Evolutionary conservation across 805 yeast species (phyloP).

Genomic region (Ogataea neopini): DNA sequence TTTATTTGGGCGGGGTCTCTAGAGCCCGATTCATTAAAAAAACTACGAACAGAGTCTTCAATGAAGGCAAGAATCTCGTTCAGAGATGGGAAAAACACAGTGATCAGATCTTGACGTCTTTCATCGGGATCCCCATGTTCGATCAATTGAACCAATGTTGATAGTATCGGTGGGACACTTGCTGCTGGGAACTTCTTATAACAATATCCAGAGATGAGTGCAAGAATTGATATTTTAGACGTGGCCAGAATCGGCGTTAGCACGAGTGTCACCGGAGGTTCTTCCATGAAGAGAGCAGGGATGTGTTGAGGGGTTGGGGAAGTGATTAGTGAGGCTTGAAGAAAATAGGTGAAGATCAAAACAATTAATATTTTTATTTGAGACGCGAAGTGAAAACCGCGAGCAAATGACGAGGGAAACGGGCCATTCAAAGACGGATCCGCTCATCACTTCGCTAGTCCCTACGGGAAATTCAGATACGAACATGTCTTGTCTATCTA

Average conservation of each 20-base stretch:
- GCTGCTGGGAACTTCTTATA: conserved; percentile 40
- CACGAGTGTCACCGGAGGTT: conserved; percentile 16
- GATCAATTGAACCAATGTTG: conserved; percentile 45
- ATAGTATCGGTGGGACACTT: conserved; percentile 40
- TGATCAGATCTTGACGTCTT: conserved; percentile 16
- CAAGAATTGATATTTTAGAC: conserved; percentile 51
- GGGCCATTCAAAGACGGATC: too few relatives aligned
- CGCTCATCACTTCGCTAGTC: too few relatives aligned
- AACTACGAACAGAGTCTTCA: conserved; percentile 16
- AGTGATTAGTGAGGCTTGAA: too few relatives aligned
- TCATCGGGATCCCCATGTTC: conserved; percentile 27
- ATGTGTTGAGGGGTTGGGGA: background rate
- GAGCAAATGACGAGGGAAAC: too few relatives aligned
- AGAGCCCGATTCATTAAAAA: conserved; percentile 7
- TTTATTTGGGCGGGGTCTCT: conserved; percentile 10
- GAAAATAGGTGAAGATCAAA: background rate
- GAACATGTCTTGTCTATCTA: too few relatives aligned
- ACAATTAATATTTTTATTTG: too few relatives aligned
- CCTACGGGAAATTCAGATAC: too few relatives aligned
- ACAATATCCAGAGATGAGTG: conserved; percentile 49
- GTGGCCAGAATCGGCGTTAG: conserved; percentile 51
- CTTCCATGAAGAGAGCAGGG: conserved; percentile 13
- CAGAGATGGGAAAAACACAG: conserved; percentile 29
- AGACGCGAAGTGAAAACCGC: too few relatives aligned
- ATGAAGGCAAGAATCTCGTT: conserved; percentile 21